A percentile compares a stretch with the other conserved stretches of the same genome.
Evolutionary conservation across 768 basidiomycete species (phyloP).

Genomic region (Termitomyces sp.): DNA sequence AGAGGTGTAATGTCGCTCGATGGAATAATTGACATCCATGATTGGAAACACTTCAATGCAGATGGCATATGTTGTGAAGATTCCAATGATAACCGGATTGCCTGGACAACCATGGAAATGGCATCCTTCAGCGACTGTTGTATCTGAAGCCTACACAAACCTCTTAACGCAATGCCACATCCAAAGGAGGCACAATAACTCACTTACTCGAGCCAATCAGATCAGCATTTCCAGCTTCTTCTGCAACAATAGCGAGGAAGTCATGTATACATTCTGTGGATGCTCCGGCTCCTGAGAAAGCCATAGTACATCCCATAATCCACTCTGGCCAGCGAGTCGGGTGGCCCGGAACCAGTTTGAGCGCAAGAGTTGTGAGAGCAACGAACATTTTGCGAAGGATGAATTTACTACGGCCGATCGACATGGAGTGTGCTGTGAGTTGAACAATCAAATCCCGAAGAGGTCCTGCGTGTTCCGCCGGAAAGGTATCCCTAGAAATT

Average conservation of each 20-base stretch:
- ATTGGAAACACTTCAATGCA: conserved; percentile 74
- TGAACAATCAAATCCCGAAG: conserved; percentile 67
- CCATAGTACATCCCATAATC: conserved; percentile 58
- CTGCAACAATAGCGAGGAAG: conserved; percentile 78
- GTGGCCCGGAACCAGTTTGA: conserved; percentile 59
- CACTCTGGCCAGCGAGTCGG: conserved; percentile 71
- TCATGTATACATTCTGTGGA: conserved; percentile 60
- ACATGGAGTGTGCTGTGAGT: conserved; percentile 61
- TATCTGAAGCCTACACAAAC: conserved; percentile 47
- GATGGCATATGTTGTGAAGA: conserved; percentile 51
- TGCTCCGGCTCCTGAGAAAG: conserved; percentile 56
- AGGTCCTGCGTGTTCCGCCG: conserved; percentile 47
- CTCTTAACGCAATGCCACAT: neutral
- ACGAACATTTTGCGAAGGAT: conserved; percentile 87
- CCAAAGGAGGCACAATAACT: conserved; percentile 21
- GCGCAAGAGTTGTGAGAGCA: conserved; percentile 70
- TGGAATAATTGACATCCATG: conserved; percentile 73
- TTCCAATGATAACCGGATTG: conserved; percentile 53
- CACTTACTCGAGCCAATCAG: conserved; percentile 70
- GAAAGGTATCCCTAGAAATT: conserved; percentile 59
- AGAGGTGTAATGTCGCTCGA: conserved; percentile 69
- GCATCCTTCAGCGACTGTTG: conserved; percentile 63
- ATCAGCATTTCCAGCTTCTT: conserved; percentile 76
- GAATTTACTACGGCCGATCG: conserved; percentile 54
- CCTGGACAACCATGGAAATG: conserved; percentile 63